These are phyloP conservation scores for Nakazawaea sp. DNA, from an alignment of 805 yeast genomes.

Conservation along the genomic window DNA sequence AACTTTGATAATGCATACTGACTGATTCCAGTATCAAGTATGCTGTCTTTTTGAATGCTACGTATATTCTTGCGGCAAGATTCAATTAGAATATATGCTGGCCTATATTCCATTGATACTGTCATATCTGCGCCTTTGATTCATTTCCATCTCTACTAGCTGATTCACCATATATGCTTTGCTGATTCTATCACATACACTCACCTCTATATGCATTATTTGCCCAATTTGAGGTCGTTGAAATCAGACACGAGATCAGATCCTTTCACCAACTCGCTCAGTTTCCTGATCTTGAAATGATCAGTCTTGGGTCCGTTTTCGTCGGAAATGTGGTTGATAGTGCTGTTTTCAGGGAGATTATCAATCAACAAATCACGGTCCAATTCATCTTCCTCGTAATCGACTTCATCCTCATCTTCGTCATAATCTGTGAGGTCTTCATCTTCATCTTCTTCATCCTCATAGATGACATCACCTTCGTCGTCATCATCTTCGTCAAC, in stretches of 20 bases:
- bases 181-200: no score
- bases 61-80: no score
- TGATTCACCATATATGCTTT: no score
- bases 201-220: no score
- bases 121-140: no score
- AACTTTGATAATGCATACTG: no score
- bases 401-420: conserved; percentile 23
- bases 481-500: conserved; percentile 18
- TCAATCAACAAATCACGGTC: conserved; percentile 8
- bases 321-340: background rate
- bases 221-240: conserved; percentile 4
- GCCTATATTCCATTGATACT: no score
- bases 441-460: conserved; percentile 20
- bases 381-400: conserved; percentile 12
- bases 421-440: conserved; percentile 16
- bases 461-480: conserved; percentile 22
- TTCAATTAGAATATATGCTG: no score
- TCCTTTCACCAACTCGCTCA: conserved; percentile 7
- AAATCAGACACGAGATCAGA: conserved; percentile 9
- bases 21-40: no score
- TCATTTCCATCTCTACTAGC: no score
- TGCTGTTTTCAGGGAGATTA: background rate
- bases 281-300: conserved; percentile 3
- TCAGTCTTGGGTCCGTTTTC: no score
- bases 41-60: no score